Conservation (phyloP, 768 basidiomycete genomes). For the Tephrocybe sp. region DNA sequence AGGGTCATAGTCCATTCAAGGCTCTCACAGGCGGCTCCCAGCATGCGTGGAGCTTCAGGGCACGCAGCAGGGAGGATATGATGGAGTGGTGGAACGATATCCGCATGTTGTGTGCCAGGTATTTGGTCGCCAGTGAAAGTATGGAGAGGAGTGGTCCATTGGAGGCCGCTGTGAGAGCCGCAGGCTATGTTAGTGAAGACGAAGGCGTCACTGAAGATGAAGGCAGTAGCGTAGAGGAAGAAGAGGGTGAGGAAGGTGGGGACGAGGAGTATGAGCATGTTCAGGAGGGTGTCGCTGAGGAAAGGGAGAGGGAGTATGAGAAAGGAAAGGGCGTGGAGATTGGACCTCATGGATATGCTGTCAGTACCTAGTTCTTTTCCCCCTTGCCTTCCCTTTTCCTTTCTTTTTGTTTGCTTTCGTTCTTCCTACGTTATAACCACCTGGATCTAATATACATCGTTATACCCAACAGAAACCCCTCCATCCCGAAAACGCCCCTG, state of each 20-base stretch:
- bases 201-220: slow-evolving; percentile 65
- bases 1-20: slow-evolving; percentile 38
- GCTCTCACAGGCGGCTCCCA: slow-evolving; percentile 24
- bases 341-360: slow-evolving; percentile 58
- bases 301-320: slow-evolving; percentile 39
- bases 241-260: slow-evolving; percentile 41
- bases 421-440: no score
- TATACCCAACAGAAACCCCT: no score
- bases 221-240: slow-evolving; percentile 34
- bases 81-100: slow-evolving; percentile 99
- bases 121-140: slow-evolving; percentile 90
- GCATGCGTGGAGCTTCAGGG: slow-evolving; percentile 84
- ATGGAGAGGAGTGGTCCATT: slow-evolving; percentile 93
- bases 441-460: no score
- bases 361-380: slow-evolving; percentile 32
- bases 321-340: slow-evolving; percentile 36
- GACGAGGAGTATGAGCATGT: slow-evolving; percentile 33
- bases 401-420: neutral
- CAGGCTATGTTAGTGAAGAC: slow-evolving; percentile 85
- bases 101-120: slow-evolving; percentile 88
- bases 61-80: slow-evolving; percentile 91
- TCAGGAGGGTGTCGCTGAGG: slow-evolving; percentile 27
- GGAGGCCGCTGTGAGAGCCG: slow-evolving; percentile 85
- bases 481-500: no score
- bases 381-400: neutral